These are phyloP conservation scores for Diaporthe sp. DNA, from an alignment of 2,329 filamentous ascomycete species.

Conservation along the genomic window DNA sequence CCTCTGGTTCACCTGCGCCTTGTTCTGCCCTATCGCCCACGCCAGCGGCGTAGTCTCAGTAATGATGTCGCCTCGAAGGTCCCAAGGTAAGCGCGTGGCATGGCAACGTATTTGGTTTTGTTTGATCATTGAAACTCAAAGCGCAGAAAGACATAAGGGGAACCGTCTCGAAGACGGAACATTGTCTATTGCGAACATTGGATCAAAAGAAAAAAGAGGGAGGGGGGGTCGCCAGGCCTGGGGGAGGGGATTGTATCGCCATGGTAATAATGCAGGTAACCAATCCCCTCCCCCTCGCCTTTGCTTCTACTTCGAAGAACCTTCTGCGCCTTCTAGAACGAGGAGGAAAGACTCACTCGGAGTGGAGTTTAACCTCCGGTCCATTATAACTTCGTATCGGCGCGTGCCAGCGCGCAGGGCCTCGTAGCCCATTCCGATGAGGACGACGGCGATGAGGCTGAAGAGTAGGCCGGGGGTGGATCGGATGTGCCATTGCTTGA, in stretches of 20 bases:
- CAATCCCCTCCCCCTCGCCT: slow-evolving; percentile 3
- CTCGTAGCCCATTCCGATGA: slow-evolving; percentile 93
- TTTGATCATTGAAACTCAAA: slow-evolving; percentile 15
- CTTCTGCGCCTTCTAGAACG: slow-evolving; percentile 34
- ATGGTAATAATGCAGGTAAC: not conserved
- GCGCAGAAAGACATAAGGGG: slow-evolving; percentile 14
- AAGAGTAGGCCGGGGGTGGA: slow-evolving; percentile 80
- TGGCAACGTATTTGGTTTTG: slow-evolving; percentile 23
- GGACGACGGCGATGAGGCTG: slow-evolving; percentile 85
- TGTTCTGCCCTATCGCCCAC: slow-evolving; percentile 78
- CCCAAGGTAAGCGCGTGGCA: slow-evolving; percentile 40
- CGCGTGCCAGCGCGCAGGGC: slow-evolving; percentile 82
- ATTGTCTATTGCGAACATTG: slow-evolving; percentile 14
- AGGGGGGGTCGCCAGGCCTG: not conserved
- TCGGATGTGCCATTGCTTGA: slow-evolving; percentile 88
- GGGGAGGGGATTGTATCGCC: not conserved
- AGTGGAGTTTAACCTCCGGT: slow-evolving; percentile 60
- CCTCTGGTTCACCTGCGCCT: slow-evolving; percentile 71
- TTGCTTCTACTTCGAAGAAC: not conserved
- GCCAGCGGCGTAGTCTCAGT: slow-evolving; percentile 74
- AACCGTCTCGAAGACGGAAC: slow-evolving; percentile 23
- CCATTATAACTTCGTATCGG: slow-evolving; percentile 76
- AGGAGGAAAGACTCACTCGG: slow-evolving; percentile 61
- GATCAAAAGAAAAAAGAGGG: not conserved
- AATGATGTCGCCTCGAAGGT: slow-evolving; percentile 53